Evolutionary conservation across 805 yeast genomes (phyloP).

Genomic region (Candida maris): DNA sequence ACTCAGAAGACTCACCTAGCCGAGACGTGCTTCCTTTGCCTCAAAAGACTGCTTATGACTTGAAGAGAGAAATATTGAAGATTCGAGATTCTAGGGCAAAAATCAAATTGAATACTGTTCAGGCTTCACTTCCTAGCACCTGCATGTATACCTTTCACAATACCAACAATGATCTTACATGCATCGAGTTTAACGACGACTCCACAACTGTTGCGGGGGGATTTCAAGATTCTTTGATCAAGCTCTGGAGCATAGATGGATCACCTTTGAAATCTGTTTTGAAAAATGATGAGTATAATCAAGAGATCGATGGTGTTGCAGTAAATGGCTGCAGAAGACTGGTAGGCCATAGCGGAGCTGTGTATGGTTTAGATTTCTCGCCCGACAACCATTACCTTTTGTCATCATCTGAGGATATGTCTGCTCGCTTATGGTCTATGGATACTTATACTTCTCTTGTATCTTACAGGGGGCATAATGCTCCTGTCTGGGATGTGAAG

Average conservation of each 20-base stretch:
- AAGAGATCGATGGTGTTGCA: slow-evolving; percentile 29
- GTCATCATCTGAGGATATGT: slow-evolving; percentile 86
- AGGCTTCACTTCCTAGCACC: slow-evolving; percentile 85
- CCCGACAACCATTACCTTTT: slow-evolving; percentile 84
- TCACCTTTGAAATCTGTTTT: slow-evolving; percentile 66
- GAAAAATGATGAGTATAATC: slow-evolving; percentile 50
- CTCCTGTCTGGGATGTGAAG: slow-evolving; percentile 96
- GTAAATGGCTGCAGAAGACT: slow-evolving; percentile 43
- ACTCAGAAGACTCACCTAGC: slow-evolving; percentile 63
- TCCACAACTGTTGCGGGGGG: slow-evolving; percentile 89
- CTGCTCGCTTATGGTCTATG: slow-evolving; percentile 89
- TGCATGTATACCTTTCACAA: slow-evolving; percentile 99
- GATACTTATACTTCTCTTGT: slow-evolving; percentile 89
- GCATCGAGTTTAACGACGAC: slow-evolving; percentile 82
- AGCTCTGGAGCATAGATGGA: slow-evolving; percentile 92
- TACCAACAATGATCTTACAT: slow-evolving; percentile 84
- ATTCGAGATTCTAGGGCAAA: slow-evolving; percentile 81
- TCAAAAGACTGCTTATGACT: slow-evolving; percentile 70
- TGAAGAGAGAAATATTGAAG: slow-evolving; percentile 70
- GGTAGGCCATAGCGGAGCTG: slow-evolving; percentile 93
- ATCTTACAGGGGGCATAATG: slow-evolving; percentile 92
- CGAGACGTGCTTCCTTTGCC: slow-evolving; percentile 83
- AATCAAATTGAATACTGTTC: slow-evolving; percentile 63
- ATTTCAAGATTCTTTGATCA: slow-evolving; percentile 85
- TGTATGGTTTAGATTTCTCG: slow-evolving; percentile 83